These are phyloP conservation scores for Penicillium janthinellum DNA, from an alignment of 2,329 filamentous ascomycete genomes.

Conservation along the genomic window DNA sequence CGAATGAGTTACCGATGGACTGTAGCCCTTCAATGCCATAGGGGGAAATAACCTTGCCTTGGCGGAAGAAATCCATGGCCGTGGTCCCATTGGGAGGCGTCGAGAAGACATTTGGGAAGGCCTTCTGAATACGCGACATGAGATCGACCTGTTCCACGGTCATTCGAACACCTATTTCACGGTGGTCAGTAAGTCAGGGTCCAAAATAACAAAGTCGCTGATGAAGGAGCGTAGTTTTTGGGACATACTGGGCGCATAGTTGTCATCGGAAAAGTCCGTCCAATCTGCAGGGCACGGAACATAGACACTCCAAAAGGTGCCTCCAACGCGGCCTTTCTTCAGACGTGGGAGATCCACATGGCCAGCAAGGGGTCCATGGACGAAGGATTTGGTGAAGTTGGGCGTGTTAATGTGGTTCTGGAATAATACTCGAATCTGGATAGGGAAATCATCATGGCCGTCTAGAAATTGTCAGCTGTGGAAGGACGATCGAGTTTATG, in stretches of 20 bases:
- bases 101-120: slow-evolving; percentile 53
- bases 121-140: slow-evolving; percentile 36
- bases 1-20: slow-evolving; percentile 78
- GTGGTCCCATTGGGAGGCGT: slow-evolving; percentile 59
- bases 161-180: slow-evolving; percentile 30
- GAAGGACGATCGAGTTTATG: background rate
- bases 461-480: slow-evolving; percentile 54
- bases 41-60: slow-evolving; percentile 71
- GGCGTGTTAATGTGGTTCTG: slow-evolving; percentile 76
- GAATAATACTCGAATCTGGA: slow-evolving; percentile 66
- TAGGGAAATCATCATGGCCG: slow-evolving; percentile 85
- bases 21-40: slow-evolving; percentile 86
- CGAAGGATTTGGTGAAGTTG: slow-evolving; percentile 74
- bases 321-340: slow-evolving; percentile 65
- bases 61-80: slow-evolving; percentile 62
- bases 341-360: slow-evolving; percentile 83
- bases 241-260: slow-evolving; percentile 64
- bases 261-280: slow-evolving; percentile 71
- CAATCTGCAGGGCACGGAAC: slow-evolving; percentile 73
- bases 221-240: slow-evolving; percentile 1
- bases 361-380: slow-evolving; percentile 64
- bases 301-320: slow-evolving; percentile 92
- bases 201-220: slow-evolving; percentile 22
- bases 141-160: slow-evolving; percentile 43
- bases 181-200: background rate